Conservation (phyloP, 2,329 filamentous ascomycete species). For the Chaetothyriales sp. region DNA sequence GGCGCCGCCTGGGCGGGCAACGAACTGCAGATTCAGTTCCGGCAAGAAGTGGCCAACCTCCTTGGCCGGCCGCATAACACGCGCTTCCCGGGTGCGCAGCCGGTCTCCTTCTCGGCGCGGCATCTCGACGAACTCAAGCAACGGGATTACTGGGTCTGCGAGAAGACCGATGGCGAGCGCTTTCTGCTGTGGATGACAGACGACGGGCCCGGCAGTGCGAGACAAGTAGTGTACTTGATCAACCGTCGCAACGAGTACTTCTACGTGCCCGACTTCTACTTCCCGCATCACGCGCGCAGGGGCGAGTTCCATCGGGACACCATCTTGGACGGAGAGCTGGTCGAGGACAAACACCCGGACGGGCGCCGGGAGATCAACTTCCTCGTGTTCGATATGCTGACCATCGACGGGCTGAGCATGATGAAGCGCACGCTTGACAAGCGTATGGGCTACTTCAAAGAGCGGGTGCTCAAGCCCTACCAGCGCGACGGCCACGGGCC, state of each 20-base stretch:
- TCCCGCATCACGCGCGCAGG: slow-evolving; percentile 55
- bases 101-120: slow-evolving; percentile 73
- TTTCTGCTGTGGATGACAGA: slow-evolving; percentile 81
- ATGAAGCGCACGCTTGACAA: slow-evolving; percentile 76
- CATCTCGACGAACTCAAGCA: slow-evolving; percentile 72
- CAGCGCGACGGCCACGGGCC: slow-evolving; percentile 54
- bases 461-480: slow-evolving; percentile 65
- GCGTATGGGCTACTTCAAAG: slow-evolving; percentile 72
- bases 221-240: slow-evolving; percentile 72
- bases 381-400: slow-evolving; percentile 85
- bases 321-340: slow-evolving; percentile 82
- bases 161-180: slow-evolving; percentile 93
- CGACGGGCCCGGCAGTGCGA: slow-evolving; percentile 27
- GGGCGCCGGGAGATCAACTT: slow-evolving; percentile 62
- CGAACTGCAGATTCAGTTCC: slow-evolving; percentile 49
- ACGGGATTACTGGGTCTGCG: slow-evolving; percentile 91
- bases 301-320: slow-evolving; percentile 55
- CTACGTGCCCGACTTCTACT: slow-evolving; percentile 65
- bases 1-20: slow-evolving; percentile 50
- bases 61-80: slow-evolving; percentile 49
- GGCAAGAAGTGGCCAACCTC: slow-evolving; percentile 58
- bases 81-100: slow-evolving; percentile 77
- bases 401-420: slow-evolving; percentile 61
- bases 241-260: slow-evolving; percentile 98
- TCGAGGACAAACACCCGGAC: slow-evolving; percentile 61